Base-by-base conservation (phyloP, 768 basidiomycete genomes). In the Hirschioporus abietinus region DNA sequence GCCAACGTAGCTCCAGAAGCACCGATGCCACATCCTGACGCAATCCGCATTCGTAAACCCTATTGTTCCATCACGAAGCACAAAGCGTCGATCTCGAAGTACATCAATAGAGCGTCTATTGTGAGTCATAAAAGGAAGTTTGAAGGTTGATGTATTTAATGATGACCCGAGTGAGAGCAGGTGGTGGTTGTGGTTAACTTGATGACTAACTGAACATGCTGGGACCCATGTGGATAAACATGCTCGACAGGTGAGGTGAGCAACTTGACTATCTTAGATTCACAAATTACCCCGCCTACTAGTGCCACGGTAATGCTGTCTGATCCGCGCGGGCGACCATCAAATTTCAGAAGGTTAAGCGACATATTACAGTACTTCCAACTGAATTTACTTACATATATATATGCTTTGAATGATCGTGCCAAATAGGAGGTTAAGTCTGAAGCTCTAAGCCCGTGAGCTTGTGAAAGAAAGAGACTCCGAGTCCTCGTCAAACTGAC, bases 141-240 rank as follows among this genome's bases (percentile, higher is more conserved):
- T 12, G 42, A 52, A 52, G 42, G 42, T 52, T 20, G 42, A 20
- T 3, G 12, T 15, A 52, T 20, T 1, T 20, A 52, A 20, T 52
- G 42, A 52, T 52, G 42, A 52, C 42, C 42, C 12, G 42, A 15
- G 42, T 15, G 12, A 10, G 42, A 52, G 42, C 42, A 15, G 20
- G 42, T 52, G 42, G 42, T 52, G 42, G 42, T 52, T 1, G 42
- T 20, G 20, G 42, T 20, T 52, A 52, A 20, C 42, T 10, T 52
- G 42, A 52, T n/a, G 42, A 20, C 7, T 36, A 15, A 36, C 15
- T 36, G 15, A 10, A 52, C 42, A 52, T 52, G 42, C 42, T 52
- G 42, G n/a, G 42, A 52, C 42, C 42, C 42, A 52, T 52, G 42
- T 52, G 42, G 42, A 52, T 52, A 52, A 52, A 52, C 42, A 52